Conservation (phyloP, 2,329 filamentous ascomycete genomes). For the Cadophora gregata region DNA sequence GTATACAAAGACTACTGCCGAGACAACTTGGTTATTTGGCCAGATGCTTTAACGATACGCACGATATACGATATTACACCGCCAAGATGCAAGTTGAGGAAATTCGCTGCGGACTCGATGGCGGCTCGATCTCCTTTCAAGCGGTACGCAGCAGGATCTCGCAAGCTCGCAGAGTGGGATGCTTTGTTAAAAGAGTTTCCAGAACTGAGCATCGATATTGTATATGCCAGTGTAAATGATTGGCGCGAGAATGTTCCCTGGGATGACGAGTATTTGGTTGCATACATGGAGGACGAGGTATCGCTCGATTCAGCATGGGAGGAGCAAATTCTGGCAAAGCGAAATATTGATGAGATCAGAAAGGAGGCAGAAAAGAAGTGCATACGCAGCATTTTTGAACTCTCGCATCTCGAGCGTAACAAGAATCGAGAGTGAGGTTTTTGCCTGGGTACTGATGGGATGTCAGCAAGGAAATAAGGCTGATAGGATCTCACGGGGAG, state of each 20-base stretch:
- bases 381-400: conserved; percentile 10
- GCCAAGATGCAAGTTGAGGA: neutral
- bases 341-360: neutral
- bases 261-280: neutral
- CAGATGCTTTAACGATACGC: neutral
- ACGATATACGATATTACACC: neutral
- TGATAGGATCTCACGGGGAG: neutral
- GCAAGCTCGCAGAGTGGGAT: neutral
- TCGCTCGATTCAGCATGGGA: neutral
- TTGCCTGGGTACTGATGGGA: neutral
- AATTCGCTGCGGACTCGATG: neutral
- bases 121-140: neutral
- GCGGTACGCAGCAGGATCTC: neutral
- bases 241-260: neutral
- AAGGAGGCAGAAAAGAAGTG: neutral
- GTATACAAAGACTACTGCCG: neutral
- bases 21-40: neutral
- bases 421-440: neutral
- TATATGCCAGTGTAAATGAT: neutral
- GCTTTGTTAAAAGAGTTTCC: neutral
- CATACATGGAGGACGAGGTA: neutral
- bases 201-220: neutral
- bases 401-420: neutral
- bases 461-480: neutral
- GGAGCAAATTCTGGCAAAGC: conserved; percentile 5